Conservation (phyloP, 208 protist species). For the Trypanosoma conorhini region DNA sequence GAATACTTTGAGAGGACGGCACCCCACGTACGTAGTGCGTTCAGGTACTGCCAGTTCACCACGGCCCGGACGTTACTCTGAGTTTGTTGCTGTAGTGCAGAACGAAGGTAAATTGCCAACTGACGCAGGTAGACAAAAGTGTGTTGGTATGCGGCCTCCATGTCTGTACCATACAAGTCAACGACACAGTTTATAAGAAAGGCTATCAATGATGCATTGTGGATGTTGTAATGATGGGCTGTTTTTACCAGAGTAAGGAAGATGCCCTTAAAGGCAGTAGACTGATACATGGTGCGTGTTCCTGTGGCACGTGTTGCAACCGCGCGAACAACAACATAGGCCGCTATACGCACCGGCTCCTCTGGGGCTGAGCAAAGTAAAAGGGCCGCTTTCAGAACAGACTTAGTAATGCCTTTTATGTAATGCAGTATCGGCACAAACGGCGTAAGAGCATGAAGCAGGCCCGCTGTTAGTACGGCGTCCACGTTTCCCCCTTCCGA, state of each 20-base stretch:
- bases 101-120: slow-evolving; percentile 96
- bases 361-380: slow-evolving; percentile 69
- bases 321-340: slow-evolving; percentile 86
- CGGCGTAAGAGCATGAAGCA: slow-evolving; percentile 73
- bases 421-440: slow-evolving; percentile 92
- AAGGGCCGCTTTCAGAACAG: slow-evolving; percentile 71
- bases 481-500: slow-evolving; percentile 64
- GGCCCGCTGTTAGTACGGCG: slow-evolving; percentile 52
- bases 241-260: slow-evolving; percentile 92
- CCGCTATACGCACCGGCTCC: slow-evolving; percentile 82
- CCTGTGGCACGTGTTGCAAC: slow-evolving; percentile 86
- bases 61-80: slow-evolving; percentile 92
- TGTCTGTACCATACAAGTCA: slow-evolving; percentile 95
- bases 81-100: slow-evolving; percentile 90
- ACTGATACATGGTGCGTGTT: slow-evolving; percentile 91
- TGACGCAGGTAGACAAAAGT: slow-evolving; percentile 98
- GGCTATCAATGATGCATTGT: slow-evolving; percentile 75
- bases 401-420: slow-evolving; percentile 80
- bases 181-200: slow-evolving; percentile 95
- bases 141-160: slow-evolving; percentile 93
- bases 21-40: slow-evolving; percentile 93
- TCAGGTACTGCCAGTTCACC: slow-evolving; percentile 98
- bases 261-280: slow-evolving; percentile 90
- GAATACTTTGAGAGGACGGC: slow-evolving; percentile 88
- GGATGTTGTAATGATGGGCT: slow-evolving; percentile 80